A percentile compares a stretch with the other conserved stretches of the same genome.
phyloP scores from a whole-genome alignment of 495 filamentous ascomycete species.

The Penicillium taxi region DNA sequence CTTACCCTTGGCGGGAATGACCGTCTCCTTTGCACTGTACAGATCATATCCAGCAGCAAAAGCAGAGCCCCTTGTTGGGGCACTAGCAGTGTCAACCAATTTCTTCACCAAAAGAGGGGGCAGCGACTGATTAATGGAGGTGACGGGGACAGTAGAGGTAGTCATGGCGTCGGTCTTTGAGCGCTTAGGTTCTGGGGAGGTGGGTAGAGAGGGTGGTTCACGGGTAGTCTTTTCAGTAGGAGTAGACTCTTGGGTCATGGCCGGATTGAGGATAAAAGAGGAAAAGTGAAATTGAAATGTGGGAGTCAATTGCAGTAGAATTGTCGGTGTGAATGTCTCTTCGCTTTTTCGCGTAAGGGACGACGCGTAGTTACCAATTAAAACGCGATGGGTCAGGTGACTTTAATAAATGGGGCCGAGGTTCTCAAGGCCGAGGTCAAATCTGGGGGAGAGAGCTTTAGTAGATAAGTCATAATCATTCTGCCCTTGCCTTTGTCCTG shows the following conservation, averaged over 20 bases:
- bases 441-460: too few species aligned
- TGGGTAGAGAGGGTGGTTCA: constrained; percentile 50
- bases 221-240: constrained; percentile 28
- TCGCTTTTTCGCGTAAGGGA: constrained; percentile 23
- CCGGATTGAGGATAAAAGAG: constrained; percentile 11
- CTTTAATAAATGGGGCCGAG: too few species aligned
- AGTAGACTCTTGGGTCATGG: constrained; percentile 49
- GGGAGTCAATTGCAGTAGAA: too few species aligned
- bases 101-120: constrained; percentile 78
- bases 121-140: constrained; percentile 31
- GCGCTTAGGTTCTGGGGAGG: constrained; percentile 59
- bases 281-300: neutral
- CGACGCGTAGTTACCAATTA: too few species aligned
- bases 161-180: constrained; percentile 38
- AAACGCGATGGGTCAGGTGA: too few species aligned
- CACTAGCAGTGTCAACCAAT: constrained; percentile 59
- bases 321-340: constrained; percentile 15
- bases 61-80: constrained; percentile 80
- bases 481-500: too few species aligned
- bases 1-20: constrained; percentile 74
- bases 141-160: constrained; percentile 23
- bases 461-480: too few species aligned
- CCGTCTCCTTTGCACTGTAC: constrained; percentile 65
- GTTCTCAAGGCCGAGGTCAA: neutral
- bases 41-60: constrained; percentile 93